A percentile compares a stretch with the other conserved stretches of the same genome.
Conservation (phyloP, 768 basidiomycete species). For the Tylopilus subfusipes region DNA sequence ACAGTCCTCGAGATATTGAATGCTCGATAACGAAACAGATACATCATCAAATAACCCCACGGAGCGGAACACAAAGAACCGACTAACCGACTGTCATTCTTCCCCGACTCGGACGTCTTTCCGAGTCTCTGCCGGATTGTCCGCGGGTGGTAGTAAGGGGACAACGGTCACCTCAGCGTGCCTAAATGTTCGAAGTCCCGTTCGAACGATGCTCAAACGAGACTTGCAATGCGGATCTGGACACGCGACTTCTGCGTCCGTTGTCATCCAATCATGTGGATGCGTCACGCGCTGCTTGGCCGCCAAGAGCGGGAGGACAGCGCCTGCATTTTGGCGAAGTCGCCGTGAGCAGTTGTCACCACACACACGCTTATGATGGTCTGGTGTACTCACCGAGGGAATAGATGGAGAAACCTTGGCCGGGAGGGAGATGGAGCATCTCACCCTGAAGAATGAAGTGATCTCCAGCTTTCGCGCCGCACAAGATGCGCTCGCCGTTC, state of each 20-base stretch:
- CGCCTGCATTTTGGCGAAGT: slow-evolving; percentile 34
- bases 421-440: slow-evolving; percentile 56
- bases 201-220: slow-evolving; percentile 47
- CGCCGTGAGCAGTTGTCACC: background rate
- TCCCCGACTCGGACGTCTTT: background rate
- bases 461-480: slow-evolving; percentile 64
- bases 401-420: slow-evolving; percentile 67
- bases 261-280: slow-evolving; percentile 64
- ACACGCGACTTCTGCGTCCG: slow-evolving; percentile 61
- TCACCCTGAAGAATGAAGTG: slow-evolving; percentile 62
- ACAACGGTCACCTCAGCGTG: slow-evolving; percentile 55
- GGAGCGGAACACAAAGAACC: too few species aligned
- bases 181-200: slow-evolving; percentile 49
- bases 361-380: background rate
- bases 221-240: slow-evolving; percentile 67
- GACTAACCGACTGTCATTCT: background rate
- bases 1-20: too few species aligned
- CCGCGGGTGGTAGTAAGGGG: slow-evolving; percentile 22
- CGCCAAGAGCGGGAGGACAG: slow-evolving; percentile 62
- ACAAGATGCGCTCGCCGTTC: slow-evolving; percentile 51
- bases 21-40: too few species aligned
- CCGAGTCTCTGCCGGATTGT: background rate
- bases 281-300: slow-evolving; percentile 60
- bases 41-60: too few species aligned
- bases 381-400: slow-evolving; percentile 44